Evolutionary conservation across 345 rosid genomes (phyloP), one percentile per base, ranked within the genome.

Genomic region (Turritis glabra): DNA sequence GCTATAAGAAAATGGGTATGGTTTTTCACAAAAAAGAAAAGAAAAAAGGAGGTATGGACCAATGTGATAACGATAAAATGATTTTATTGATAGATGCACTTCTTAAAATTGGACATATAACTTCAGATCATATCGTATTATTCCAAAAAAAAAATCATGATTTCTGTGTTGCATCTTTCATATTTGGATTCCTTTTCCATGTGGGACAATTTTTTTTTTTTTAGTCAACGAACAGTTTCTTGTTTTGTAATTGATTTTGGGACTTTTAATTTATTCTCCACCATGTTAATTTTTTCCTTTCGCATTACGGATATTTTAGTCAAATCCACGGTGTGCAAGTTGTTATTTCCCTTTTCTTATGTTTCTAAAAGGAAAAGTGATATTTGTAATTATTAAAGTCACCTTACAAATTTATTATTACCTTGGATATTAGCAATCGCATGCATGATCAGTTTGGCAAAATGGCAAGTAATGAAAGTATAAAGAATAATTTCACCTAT

Each of bases 401-500:
- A 35, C 40, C 33, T 35, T 35, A 47, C 19, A 37, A 38, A 66
- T 25, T 10, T 65, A 18, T 67, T 56, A 25, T 67, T 14, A 58
- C 35, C 25, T 25, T 57, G 53, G 63, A 68, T 14, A 35, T 30
- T 75, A 67, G 63, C 38, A 68, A 76, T 61, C 23, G 51, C 65
- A 69, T 62, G 64, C 64, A 41, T 60, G 30, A 67, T 59, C 29
- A 32, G 43, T 58, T 27, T 23, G 12, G 60, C 25, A 47, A 56
- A 25, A 74, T 35, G 72, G 26, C 33, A 64, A 64, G 21, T 15
- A 44, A 54, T 25, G 12, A 44, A 44, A 15, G 22, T 15, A 40
- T 23, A 63, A 33, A 53, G 15, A 52, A 5, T 40, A 25, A 6
- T 41, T 27, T 41, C 43, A 23, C 32, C 48, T n/a, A 23, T 7